Evolutionary conservation across 129 eudicot genomes (phyloP).

Genomic region (Artemisia tridentata): DNA sequence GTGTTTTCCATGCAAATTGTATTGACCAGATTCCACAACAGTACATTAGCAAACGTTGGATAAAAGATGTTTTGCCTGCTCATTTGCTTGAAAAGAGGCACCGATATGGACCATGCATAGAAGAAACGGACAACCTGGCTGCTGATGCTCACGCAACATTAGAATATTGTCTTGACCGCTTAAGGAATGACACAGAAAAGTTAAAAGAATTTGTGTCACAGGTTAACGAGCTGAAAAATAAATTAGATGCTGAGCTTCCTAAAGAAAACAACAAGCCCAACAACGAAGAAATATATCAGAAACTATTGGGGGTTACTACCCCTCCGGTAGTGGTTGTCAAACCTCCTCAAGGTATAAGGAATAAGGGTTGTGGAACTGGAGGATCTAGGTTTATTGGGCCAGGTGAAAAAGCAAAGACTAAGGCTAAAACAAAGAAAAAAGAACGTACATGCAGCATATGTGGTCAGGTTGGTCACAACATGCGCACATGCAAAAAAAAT

Average conservation of each 20-base stretch:
- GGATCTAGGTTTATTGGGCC: background rate
- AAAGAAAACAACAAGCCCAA: background rate
- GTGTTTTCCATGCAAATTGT: background rate
- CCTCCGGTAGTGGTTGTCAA: background rate
- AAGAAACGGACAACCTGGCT: background rate
- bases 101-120: background rate
- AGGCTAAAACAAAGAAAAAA: no score
- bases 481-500: no score
- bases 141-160: background rate
- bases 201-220: background rate
- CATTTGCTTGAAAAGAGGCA: background rate
- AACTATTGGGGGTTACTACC: background rate
- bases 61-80: background rate
- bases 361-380: background rate
- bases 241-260: background rate
- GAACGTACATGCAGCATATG: no score
- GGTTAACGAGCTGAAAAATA: background rate
- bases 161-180: background rate
- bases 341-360: background rate
- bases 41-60: background rate
- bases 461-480: no score
- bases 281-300: background rate
- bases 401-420: background rate
- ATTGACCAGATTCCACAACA: background rate
- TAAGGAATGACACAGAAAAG: background rate